Percentiles rank a stretch among this genome's conserved stretches.
phyloP scores from a whole-genome alignment of 208 protist genomes.

The Crithidia fasciculata region DNA sequence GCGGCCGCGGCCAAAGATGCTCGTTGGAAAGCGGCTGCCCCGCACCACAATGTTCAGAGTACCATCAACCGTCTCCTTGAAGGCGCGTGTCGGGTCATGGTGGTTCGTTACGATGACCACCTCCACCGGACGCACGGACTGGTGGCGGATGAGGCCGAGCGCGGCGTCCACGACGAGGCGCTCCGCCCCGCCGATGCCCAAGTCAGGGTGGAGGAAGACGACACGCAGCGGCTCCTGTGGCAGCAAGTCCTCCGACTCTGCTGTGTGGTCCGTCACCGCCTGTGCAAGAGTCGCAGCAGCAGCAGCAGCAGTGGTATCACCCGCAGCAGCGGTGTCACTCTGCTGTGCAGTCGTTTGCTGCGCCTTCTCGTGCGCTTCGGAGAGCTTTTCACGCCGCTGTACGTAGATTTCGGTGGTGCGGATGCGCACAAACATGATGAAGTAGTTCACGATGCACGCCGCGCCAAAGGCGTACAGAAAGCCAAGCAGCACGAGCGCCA shows the following conservation, averaged over 20 bases:
- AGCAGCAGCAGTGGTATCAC: not conserved
- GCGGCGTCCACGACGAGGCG: slow-evolving; percentile 97
- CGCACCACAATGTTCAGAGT: slow-evolving; percentile 86
- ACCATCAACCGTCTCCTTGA: slow-evolving; percentile 94
- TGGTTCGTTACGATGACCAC: slow-evolving; percentile 94
- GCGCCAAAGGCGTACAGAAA: slow-evolving; percentile 48
- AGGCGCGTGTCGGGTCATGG: slow-evolving; percentile 92
- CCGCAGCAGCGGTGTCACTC: not conserved
- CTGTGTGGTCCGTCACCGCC: not conserved
- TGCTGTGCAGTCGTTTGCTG: not conserved
- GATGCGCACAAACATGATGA: slow-evolving; percentile 42
- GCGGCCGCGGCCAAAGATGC: slow-evolving; percentile 80
- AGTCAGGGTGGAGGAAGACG: slow-evolving; percentile 95
- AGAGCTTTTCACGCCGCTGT: slow-evolving; percentile 21
- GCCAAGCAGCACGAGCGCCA: slow-evolving; percentile 29
- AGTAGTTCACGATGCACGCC: slow-evolving; percentile 38
- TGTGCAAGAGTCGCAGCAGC: not conserved
- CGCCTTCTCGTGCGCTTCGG: slow-evolving; percentile 10
- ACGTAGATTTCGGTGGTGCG: slow-evolving; percentile 27
- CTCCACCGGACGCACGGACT: slow-evolving; percentile 62
- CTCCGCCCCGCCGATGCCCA: slow-evolving; percentile 98
- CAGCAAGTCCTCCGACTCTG: slow-evolving; percentile 13
- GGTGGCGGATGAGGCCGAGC: slow-evolving; percentile 78
- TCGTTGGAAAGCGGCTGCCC: slow-evolving; percentile 88
- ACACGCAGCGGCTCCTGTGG: slow-evolving; percentile 50